Base-by-base conservation (phyloP, 805 yeast species). In the Tetrapisispora taiwanensis region DNA sequence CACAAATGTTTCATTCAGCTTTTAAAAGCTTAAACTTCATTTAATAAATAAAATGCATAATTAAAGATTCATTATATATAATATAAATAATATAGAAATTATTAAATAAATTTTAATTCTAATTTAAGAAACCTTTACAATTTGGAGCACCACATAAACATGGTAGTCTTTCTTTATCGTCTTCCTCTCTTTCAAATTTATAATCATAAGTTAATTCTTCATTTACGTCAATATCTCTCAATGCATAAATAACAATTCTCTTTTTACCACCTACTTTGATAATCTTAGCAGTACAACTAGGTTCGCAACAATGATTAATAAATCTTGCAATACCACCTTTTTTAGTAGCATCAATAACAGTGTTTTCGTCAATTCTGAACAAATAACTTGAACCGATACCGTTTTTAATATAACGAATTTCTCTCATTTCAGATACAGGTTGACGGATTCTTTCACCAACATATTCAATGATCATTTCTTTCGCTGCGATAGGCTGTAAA, bases 301-400 rank as follows among this genome's bases (percentile, higher is more conserved):
- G 99, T 43, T 83, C 84, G 67, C 99, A 92, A 61, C 97, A 88
- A 62, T 92, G 99, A 56, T 92, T 92, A 61, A 92, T 92, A 58
- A 92, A 92, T 48, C 98, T 72, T 0, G 98, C 97, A 55, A 89
- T 89, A 3, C 97, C 97, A 24, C 99, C 99, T 50, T 81, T 84
- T 59, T 89, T 90, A 0, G 97, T 90, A 7, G 99, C 98, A 67
- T 92, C 99, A 44, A 92, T 84, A 8, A 92, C 97, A 0, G 95
- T 86, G 52, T 84, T 84, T 58, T 88, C 95, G 59, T 92, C 97
- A 36, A 92, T 81, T 51, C 97, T 71, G 66, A 92, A 92, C 44
- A 92, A 67, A 60, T 92, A 92, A 48, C 95, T 83, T 2, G 97
- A 90, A 19, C 97, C 97, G 52, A 92, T 88, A 28, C 99, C 99